These are phyloP conservation scores for Saturnispora sekii DNA, from an alignment of 805 yeast species.

Conservation along the genomic window DNA sequence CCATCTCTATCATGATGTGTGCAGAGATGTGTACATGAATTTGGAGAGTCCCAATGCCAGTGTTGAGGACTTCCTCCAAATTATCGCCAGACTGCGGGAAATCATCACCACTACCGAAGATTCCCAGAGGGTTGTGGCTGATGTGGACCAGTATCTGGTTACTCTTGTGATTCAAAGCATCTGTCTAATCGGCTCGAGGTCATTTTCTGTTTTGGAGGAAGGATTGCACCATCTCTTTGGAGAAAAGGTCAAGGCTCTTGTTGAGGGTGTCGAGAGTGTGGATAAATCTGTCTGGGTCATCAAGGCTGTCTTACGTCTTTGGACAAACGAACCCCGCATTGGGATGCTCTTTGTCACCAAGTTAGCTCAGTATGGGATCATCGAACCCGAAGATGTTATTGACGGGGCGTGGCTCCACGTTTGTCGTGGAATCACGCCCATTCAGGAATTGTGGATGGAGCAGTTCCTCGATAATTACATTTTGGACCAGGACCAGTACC, in stretches of 20 bases:
- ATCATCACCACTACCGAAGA: constrained; percentile 11
- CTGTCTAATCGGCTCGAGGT: constrained; percentile 79
- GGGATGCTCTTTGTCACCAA: constrained; percentile 52
- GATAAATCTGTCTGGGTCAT: constrained; percentile 37
- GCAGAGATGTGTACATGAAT: constrained; percentile 26
- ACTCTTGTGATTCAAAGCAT: constrained; percentile 60
- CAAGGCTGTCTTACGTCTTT: constrained; percentile 48
- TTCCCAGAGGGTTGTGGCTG: constrained; percentile 13
- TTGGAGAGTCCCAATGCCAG: constrained; percentile 24
- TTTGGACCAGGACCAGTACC: constrained; percentile 11
- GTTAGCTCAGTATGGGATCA: constrained; percentile 32
- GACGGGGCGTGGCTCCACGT: constrained; percentile 29
- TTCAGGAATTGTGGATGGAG: constrained; percentile 34
- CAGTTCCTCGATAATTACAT: constrained; percentile 28
- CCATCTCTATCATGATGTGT: constrained; percentile 25
- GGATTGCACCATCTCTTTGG: constrained; percentile 30
- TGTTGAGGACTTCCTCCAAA: constrained; percentile 22
- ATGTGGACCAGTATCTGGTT: constrained; percentile 36
- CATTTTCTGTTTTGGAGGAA: constrained; percentile 65
- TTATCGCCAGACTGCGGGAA: constrained; percentile 18
- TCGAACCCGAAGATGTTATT: constrained; percentile 34
- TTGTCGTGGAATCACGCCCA: constrained; percentile 23
- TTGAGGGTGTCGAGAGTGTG: constrained; percentile 19
- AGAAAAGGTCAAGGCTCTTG: constrained; percentile 19
- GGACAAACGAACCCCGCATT: constrained; percentile 58